Evolutionary conservation across 768 basidiomycete species (phyloP).

Genomic region (Kwoniella bestiolae): DNA sequence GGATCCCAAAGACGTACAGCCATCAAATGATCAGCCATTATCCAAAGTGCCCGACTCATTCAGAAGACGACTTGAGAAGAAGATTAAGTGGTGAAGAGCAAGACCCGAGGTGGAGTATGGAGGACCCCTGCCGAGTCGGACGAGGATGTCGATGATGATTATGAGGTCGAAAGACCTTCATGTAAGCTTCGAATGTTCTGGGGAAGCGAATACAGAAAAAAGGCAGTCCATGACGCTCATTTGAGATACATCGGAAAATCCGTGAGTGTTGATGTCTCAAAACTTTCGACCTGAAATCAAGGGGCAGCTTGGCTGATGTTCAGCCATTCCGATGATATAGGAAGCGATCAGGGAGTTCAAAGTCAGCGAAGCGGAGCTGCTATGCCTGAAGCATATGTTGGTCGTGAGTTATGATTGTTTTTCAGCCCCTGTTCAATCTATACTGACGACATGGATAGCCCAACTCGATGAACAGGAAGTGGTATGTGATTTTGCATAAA

Average conservation of each 20-base stretch:
- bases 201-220: conserved; percentile 4
- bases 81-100: neutral
- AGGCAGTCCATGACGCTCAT: neutral
- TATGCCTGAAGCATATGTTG: conserved; percentile 29
- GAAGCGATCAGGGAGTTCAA: conserved; percentile 30
- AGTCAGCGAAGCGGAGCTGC: conserved; percentile 31
- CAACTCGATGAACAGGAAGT: conserved; percentile 23
- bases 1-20: neutral
- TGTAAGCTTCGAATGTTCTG: neutral
- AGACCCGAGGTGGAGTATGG: conserved; percentile 5
- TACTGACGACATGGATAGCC: conserved; percentile 4
- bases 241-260: conserved; percentile 4
- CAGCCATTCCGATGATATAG: conserved; percentile 7
- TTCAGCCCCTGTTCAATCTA: neutral
- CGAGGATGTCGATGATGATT: conserved; percentile 4
- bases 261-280: neutral
- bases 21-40: neutral
- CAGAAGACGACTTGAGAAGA: neutral
- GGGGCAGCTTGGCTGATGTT: neutral
- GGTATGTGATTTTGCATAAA: conserved; percentile 5
- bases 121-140: neutral
- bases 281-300: too few relatives aligned
- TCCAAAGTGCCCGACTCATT: neutral
- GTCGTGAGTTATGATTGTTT: conserved; percentile 20
- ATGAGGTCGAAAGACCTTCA: neutral